Evolutionary conservation across 306 rosid genomes (phyloP), one percentile per base, ranked within the genome.

Genomic region (Clitoria ternatea): DNA sequence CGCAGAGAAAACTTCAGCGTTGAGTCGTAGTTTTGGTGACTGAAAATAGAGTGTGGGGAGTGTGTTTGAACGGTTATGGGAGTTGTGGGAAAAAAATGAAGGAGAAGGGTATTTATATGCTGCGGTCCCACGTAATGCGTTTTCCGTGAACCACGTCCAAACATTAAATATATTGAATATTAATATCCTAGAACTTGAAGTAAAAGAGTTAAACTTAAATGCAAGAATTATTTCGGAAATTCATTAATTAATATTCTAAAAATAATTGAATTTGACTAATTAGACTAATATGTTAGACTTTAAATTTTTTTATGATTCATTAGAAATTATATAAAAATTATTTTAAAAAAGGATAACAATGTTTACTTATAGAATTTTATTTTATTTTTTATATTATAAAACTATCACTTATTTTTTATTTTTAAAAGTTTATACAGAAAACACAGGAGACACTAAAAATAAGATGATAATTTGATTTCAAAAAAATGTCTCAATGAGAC

Each of bases 61-160:
- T 52, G 70, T 81, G 53, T 42, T 57, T 11, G 55, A 59, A 70
- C 93, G 88, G 93, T 87, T 85, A 83, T 17, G 80, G 80, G 67
- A 73, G 87, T 69, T 74, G 60, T 17, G 77, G 54, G 17, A n/a
- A n/a, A n/a, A 50, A 37, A 72, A 71, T 57, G 77, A 66, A 40
- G 65, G 70, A 68, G 44, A 40, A 47, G 50, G 22, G 77, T 50
- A 68, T 72, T 55, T 81, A 79, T 72, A 81, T n/a, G 81, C 15
- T 53, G 6, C 32, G 79, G 82, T 47, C 83, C 84, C 81, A 79
- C 82, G 73, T 60, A 20, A 27, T 73, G 78, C 82, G 29, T 68
- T 66, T 66, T 77, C 74, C 45, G 56, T 76, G 59, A 72, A 61
- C 89, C 76, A 79, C 86, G 78, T 77, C 39, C 82, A 44, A 56